Evolutionary conservation across 176 grass and related monocot species (phyloP).

Genomic region (Bolboschoenus planiculmis): DNA sequence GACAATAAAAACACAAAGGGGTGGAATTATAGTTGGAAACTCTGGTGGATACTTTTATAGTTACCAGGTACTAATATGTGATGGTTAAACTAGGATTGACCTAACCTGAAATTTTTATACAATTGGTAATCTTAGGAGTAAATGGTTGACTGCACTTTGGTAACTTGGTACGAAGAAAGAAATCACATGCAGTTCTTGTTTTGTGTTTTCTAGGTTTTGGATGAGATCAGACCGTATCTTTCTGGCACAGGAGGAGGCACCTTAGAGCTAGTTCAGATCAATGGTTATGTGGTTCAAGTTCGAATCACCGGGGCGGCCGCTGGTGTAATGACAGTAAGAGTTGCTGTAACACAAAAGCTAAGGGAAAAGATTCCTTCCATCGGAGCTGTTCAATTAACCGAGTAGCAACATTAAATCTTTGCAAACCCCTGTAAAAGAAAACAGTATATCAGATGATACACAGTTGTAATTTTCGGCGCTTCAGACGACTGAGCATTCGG

Average conservation of each 20-base stretch:
- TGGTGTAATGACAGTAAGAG: conserved; percentile 84
- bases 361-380: conserved; percentile 95
- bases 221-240: conserved; percentile 96
- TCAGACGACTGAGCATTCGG: neutral
- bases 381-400: conserved; percentile 73
- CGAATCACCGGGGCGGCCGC: conserved; percentile 72
- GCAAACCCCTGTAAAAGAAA: neutral
- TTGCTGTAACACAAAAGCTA: conserved; percentile 84
- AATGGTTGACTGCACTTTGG: neutral
- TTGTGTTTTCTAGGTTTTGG: conserved; percentile 48
- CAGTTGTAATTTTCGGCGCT: neutral
- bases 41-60: neutral
- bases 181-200: neutral
- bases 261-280: conserved; percentile 66
- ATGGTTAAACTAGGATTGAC: neutral
- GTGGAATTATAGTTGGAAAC: neutral
- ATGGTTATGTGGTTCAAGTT: conserved; percentile 60
- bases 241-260: conserved; percentile 77
- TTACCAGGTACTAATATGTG: neutral
- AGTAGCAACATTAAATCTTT: conserved; percentile 33
- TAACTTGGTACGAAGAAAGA: neutral
- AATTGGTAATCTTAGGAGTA: neutral
- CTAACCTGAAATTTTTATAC: neutral
- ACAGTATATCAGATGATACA: neutral
- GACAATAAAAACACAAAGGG: neutral